These are phyloP conservation scores for Chaetomium sp. DNA, from an alignment of 2,329 filamentous ascomycete species.

Conservation along the genomic window DNA sequence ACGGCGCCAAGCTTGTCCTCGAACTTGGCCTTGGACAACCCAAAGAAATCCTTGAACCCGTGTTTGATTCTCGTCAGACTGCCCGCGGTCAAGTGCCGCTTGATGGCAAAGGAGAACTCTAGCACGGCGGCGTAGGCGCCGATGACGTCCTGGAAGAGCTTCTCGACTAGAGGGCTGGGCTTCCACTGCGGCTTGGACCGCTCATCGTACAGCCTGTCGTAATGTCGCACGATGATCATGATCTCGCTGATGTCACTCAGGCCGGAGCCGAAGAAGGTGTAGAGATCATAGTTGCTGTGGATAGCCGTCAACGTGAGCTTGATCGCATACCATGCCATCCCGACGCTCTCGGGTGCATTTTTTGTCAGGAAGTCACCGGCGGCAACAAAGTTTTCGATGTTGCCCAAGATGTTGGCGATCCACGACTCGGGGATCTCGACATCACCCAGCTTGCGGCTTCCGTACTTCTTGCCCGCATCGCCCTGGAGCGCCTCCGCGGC, in stretches of 20 bases:
- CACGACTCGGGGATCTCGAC: conserved; percentile 19
- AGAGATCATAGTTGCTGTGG: conserved; percentile 23
- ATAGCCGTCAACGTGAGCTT: conserved; percentile 21
- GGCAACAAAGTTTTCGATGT: conserved; percentile 21
- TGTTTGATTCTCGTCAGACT: conserved; percentile 18
- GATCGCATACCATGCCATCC: conserved; percentile 22
- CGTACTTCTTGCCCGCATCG: conserved; percentile 20
- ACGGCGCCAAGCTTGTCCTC: conserved; percentile 17
- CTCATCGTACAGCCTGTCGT: conserved; percentile 22
- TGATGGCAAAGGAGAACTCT: conserved; percentile 20
- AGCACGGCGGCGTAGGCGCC: conserved; percentile 19
- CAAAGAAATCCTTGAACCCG: conserved; percentile 23
- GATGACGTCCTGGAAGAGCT: conserved; percentile 21
- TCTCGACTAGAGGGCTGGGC: conserved; percentile 18
- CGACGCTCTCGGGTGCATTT: conserved; percentile 21
- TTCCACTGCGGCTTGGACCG: conserved; percentile 17
- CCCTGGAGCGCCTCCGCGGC: conserved; percentile 15
- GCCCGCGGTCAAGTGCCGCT: conserved; percentile 18
- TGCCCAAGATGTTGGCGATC: conserved; percentile 21
- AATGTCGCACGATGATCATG: conserved; percentile 22
- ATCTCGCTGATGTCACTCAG: conserved; percentile 23
- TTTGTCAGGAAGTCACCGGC: conserved; percentile 18
- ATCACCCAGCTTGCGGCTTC: conserved; percentile 16
- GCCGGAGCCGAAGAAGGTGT: conserved; percentile 22
- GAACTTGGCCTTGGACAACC: conserved; percentile 20